These are phyloP conservation scores for Nidularia pulvinata DNA, from an alignment of 768 basidiomycete species.

Conservation along the genomic window DNA sequence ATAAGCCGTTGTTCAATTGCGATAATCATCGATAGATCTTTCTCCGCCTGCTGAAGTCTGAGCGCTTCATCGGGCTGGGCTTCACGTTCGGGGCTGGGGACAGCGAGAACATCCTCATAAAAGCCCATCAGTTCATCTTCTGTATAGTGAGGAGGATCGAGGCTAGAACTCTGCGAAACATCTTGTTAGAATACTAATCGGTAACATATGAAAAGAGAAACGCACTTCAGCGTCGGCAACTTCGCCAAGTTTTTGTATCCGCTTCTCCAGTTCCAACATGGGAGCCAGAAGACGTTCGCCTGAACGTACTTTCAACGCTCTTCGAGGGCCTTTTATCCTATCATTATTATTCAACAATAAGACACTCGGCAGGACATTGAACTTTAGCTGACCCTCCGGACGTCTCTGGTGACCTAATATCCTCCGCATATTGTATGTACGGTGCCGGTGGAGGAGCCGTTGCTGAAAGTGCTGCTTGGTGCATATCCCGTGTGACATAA, in stretches of 20 bases:
- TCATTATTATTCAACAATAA: too few relatives aligned
- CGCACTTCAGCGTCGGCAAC: slow-evolving; percentile 30
- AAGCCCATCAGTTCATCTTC: slow-evolving; percentile 39
- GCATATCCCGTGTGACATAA: slow-evolving; percentile 9
- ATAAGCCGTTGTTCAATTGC: slow-evolving; percentile 30
- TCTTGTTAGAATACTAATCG: too few relatives aligned
- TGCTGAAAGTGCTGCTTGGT: slow-evolving; percentile 14
- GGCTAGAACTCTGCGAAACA: slow-evolving; percentile 21
- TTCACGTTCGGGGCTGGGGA: slow-evolving; percentile 14
- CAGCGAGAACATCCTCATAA: slow-evolving; percentile 43
- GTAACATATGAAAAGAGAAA: background rate
- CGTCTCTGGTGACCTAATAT: too few relatives aligned
- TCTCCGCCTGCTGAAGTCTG: slow-evolving; percentile 16
- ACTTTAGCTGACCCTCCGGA: too few relatives aligned
- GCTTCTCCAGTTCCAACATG: slow-evolving; percentile 18
- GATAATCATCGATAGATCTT: slow-evolving; percentile 31
- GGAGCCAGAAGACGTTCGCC: too few relatives aligned
- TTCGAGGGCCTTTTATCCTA: too few relatives aligned
- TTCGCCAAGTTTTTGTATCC: slow-evolving; percentile 33
- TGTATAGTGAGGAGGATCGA: slow-evolving; percentile 30
- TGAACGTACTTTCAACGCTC: too few relatives aligned
- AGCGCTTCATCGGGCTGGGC: slow-evolving; percentile 8
- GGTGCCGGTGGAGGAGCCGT: slow-evolving; percentile 3
- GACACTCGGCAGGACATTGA: too few relatives aligned
- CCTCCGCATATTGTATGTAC: slow-evolving; percentile 9